Evolutionary conservation across 176 grass and related monocot species (phyloP), one percentile per base, ranked within the genome.

Genomic region (Puccinellia tenuiflora): DNA sequence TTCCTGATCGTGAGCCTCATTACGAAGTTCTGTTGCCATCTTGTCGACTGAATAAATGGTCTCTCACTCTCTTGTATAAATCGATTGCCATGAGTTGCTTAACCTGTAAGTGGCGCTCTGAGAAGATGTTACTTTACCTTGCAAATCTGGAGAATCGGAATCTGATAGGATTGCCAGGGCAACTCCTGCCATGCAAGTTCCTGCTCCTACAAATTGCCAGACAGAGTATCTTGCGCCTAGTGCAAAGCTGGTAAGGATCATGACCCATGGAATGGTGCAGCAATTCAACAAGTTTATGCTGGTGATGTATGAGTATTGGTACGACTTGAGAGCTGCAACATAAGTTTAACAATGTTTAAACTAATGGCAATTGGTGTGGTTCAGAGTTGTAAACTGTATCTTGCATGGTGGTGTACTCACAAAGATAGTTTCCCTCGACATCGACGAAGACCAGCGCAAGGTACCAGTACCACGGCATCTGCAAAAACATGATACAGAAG

Each of bases 381-480:
- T 22, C 15, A n/a, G 78, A 72, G 24, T 20, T 79, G 47, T 46
- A 22, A 34, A 63, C 14, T 63, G 21, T 48, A 33, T 62, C 17
- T 5, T 48, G 53, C 1, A 10, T 48, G 6, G 20, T 9, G 46
- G 60, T 48, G 26, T 43, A 64, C 85, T 76, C 47, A 92, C 93
- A 31, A 2, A 95, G 82, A 75, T 65, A 95, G 72, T 91, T 94
- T 67, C 71, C 89, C 43, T 85, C 84, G 9, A 89, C 89, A 69
- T 94, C 92, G 50, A 85, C 78, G 68, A 91, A 40, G 38, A 82
- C 89, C 66, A 94, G 30, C 37, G 28, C 87, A 15, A 89, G 2
- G 16, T 95, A 95, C 90, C 87, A 92, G 20, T 95, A 95, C 90
- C 93, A 95, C 31, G 79, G 69, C 71, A 90, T 78, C 93, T 95